Evolutionary conservation across 306 rosid genomes (phyloP), one percentile per base, ranked within the genome.

Genomic region (Vigna nakashimae): DNA sequence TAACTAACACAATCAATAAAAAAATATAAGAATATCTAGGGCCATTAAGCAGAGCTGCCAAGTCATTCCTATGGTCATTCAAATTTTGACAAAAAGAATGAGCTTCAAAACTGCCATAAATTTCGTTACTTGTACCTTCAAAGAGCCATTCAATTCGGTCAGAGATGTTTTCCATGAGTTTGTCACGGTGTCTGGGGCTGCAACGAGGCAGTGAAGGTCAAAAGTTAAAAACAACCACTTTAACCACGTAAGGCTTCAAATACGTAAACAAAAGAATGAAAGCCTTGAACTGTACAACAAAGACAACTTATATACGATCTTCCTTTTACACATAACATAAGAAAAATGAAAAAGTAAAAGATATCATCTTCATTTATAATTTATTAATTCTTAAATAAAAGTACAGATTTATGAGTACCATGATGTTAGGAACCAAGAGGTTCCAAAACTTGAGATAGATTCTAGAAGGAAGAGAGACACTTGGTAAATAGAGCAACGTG

Each of bases 121-220:
- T 1, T 13, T 58, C 50, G 60, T 73, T 46, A 69, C 2, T 38
- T 74, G 69, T 82, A 93, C 98, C 98, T 93, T 88, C 76, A 89
- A 45, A 28, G 95, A 88, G 74, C 73, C 81, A 38, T 76, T 84
- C 66, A 89, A 40, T 79, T 89, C 90, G 45, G 71, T 26, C 12
- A 88, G 48, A 73, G 90, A 87, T 16, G 76, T 82, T 74, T 66
- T 79, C 91, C 59, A 50, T 9, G 91, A 78, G 46, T 79, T 83
- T 40, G 78, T 75, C 80, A 10, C 5, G 43, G 77, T 68, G 67
- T 73, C 79, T 28, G 73, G 71, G 73, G 86, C 64, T n/a, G 81
- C 97, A 84, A 71, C 15, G 28, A 51, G 56, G 80, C 50, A 74
- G 69, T 18, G 36, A 64, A 86, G 62, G 68, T 59, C 83, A 77